Evolutionary conservation across 2,329 filamentous ascomycete species (phyloP), one percentile per base, ranked within the genome.

Genomic region (Parafenestella ontariensis): DNA sequence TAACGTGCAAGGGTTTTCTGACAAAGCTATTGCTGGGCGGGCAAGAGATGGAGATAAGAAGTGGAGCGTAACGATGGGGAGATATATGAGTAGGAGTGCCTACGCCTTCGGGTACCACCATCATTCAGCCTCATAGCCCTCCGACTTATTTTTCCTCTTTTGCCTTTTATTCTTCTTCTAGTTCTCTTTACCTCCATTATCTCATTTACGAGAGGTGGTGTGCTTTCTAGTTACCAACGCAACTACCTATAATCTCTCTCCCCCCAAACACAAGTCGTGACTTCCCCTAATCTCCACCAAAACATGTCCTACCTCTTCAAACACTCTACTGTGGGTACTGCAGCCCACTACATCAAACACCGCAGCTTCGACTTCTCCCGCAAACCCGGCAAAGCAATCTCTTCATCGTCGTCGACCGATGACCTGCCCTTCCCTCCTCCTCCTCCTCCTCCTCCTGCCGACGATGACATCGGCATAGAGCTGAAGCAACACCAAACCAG

Each of bases 401-500:
- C 66, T 29, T 26, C 42, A 11, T 61, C 58, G 5, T 64, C 62
- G 3, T 65, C 66, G 3, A 59, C 49, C 15, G 66, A 69, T 28
- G 61, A 68, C n/a, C 23, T 64, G 13, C 56, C 58, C 10, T 42
- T 57, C 11, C 51, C 49, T 20, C 18, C 18, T n/a, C 15, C 53
- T 23, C 56, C 58, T 13, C 39, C 54, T 9, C 51, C 49, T 20
- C 18, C 18, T n/a, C 15, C 53, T 23, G 28, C 51, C 46, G 42
- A 61, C 45, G 52, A 58, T 57, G 21, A 58, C 29, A 26, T 61
- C 11, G 59, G 59, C 9, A 20, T 51, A 8, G 65, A 66, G 18
- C 62, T 64, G 31, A 68, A 65, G 34, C 53, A 58, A 31, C 36
- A 63, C n/a, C 59, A 66, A 17, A 64, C 68, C 1, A 68, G 65